Percentiles rank a stretch among this genome's conserved stretches.
These are phyloP conservation scores for Rostrohypoxylon terebratum DNA, from an alignment of 495 filamentous ascomycete species.

Conservation along the genomic window DNA sequence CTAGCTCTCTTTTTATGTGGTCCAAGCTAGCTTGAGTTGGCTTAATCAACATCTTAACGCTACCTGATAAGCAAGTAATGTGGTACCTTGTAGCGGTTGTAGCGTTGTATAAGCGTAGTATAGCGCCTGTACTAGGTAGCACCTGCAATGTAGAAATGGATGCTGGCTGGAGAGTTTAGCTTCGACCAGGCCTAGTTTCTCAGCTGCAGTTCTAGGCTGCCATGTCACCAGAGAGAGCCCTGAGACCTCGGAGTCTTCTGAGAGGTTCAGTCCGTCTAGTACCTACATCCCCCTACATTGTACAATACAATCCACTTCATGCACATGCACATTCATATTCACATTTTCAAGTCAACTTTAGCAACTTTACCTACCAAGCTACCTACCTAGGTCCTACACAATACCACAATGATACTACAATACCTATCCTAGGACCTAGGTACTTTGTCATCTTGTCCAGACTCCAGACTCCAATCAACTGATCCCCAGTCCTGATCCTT, in stretches of 20 bases:
- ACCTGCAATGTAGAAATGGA: slow-evolving; percentile 34
- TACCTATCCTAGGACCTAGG: background rate
- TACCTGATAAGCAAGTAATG: slow-evolving; percentile 22
- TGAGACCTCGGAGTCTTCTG: too few species aligned
- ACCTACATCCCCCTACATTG: too few species aligned
- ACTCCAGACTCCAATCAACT: slow-evolving; percentile 47
- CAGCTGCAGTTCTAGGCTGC: slow-evolving; percentile 1
- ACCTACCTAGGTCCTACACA: too few species aligned
- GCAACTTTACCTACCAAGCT: slow-evolving; percentile 25
- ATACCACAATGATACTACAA: too few species aligned
- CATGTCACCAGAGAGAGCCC: slow-evolving; percentile 6
- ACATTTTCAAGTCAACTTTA: slow-evolving; percentile 4
- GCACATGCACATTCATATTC: slow-evolving; percentile 22
- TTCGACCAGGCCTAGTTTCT: background rate
- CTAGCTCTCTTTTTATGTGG: background rate
- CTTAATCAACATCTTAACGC: background rate
- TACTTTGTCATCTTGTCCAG: background rate
- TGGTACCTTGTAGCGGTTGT: slow-evolving; percentile 7
- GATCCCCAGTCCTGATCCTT: slow-evolving; percentile 24
- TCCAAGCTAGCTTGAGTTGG: background rate
- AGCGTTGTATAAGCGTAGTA: background rate
- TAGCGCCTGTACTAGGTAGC: background rate
- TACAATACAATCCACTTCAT: background rate
- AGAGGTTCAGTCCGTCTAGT: too few species aligned
- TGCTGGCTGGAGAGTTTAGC: slow-evolving; percentile 15